Evolutionary conservation across 1,284 basidiomycete genomes (phyloP).

Genomic region (Crucibulum parvulum): DNA sequence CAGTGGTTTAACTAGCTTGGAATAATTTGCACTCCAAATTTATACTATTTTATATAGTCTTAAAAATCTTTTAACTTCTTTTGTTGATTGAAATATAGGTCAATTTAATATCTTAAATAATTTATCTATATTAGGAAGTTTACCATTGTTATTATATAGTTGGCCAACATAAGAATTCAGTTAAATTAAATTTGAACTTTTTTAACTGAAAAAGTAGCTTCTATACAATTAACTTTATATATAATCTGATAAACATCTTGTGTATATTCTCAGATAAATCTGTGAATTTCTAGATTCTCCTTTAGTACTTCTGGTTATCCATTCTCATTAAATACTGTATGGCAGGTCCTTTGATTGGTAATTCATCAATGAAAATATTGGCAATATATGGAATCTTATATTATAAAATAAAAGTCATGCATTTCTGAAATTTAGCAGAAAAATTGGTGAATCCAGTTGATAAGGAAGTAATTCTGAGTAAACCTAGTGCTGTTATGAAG

Average conservation of each 20-base stretch:
- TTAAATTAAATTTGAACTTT: slow-evolving; percentile 25
- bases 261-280: slow-evolving; percentile 42
- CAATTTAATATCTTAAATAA: too few species aligned
- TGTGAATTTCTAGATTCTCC: slow-evolving; percentile 33
- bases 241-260: slow-evolving; percentile 30
- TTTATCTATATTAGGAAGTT: too few species aligned
- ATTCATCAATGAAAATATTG: slow-evolving; percentile 37
- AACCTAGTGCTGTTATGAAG: slow-evolving; percentile 25
- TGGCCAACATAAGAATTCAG: slow-evolving; percentile 16
- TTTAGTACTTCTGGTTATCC: slow-evolving; percentile 28
- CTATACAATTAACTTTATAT: slow-evolving; percentile 16
- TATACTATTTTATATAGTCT: too few species aligned
- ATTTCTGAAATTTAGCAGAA: slow-evolving; percentile 31
- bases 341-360: slow-evolving; percentile 33
- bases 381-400: slow-evolving; percentile 35
- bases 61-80: too few species aligned
- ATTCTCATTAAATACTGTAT: slow-evolving; percentile 26
- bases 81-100: too few species aligned
- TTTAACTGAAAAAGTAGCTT: slow-evolving; percentile 18
- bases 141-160: too few species aligned
- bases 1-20: too few species aligned
- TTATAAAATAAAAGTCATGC: slow-evolving; percentile 37
- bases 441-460: slow-evolving; percentile 44
- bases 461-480: slow-evolving; percentile 12
- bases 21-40: too few species aligned